Evolutionary conservation across 345 rosid genomes (phyloP), one percentile per base, ranked within the genome.

Genomic region (Erodium maritimum): DNA sequence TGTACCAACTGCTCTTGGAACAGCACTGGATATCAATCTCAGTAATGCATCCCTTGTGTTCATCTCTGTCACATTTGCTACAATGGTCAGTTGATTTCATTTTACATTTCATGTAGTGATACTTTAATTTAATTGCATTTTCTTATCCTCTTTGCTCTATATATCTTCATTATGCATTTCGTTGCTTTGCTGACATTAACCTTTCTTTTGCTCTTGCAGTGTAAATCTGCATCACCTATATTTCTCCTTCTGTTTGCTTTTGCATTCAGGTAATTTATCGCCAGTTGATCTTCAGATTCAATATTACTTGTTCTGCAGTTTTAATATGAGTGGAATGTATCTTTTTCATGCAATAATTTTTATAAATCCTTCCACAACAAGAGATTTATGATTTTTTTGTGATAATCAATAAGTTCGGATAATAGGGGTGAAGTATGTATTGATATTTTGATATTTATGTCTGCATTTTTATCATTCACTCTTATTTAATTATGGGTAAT

Each of bases 161-260:
- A 23, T 23, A 16, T 57, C 20, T 51, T 50, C 60, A 45, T 17
- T 52, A 57, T 24, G 2, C 17, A 51, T 52, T 52, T 19, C 52
- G 20, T 46, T 25, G 56, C 64, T 42, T 67, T 67, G 57, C 50
- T 58, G 62, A 66, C 56, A 54, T 58, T 21, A 61, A 13, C 37
- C 20, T 60, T 13, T 59, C 21, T 53, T 33, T 42, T 57, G 21
- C 62, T 6, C 55, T 59, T 79, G 83, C 87, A 93, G 97, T 93
- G 99, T 80, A 93, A 93, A 85, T 93, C 99, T 61, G 99, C 97
- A 50, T 71, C 96, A 53, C 99, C 99, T 42, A 85, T 94, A 78
- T 94, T 90, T 76, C 99, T 94, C 67, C 87, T 94, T 58, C 64
- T 94, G 34, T 94, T 94, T 68, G 96, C 99, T 69, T 94, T 94